phyloP scores from a whole-genome alignment of 768 basidiomycete species.

The Naematelia encephala region DNA sequence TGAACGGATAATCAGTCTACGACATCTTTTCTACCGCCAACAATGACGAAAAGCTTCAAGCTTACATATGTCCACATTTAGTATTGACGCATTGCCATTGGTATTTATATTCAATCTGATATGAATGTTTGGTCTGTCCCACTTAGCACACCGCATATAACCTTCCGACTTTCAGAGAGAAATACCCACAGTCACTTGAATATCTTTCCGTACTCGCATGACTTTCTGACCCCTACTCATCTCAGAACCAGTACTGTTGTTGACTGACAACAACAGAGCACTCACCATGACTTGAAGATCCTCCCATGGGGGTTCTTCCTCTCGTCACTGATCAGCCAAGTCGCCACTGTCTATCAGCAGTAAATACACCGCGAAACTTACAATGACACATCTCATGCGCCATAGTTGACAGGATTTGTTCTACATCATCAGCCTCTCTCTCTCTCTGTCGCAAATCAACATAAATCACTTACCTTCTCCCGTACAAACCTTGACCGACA shows the following conservation, averaged over 20 bases:
- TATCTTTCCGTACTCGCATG: conserved; percentile 65
- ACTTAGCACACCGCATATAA: not conserved
- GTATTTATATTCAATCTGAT: conserved; percentile 53
- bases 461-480: conserved; percentile 59
- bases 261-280: conserved; percentile 14
- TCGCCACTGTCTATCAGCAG: conserved; percentile 56
- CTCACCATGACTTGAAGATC: conserved; percentile 68
- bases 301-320: conserved; percentile 71
- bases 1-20: no score
- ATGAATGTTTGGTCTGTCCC: conserved; percentile 51
- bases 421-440: conserved; percentile 51
- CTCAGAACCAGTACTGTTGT: conserved; percentile 13
- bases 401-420: conserved; percentile 74
- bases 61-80: conserved; percentile 49
- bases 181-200: conserved; percentile 60
- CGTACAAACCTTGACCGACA: conserved; percentile 79
- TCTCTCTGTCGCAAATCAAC: not conserved
- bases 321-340: conserved; percentile 72
- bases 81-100: conserved; percentile 40
- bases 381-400: conserved; percentile 89
- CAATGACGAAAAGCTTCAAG: no score
- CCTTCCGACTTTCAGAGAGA: not conserved
- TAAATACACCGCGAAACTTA: conserved; percentile 17
- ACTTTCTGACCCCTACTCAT: conserved; percentile 64
- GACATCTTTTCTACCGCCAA: no score